phyloP scores from a whole-genome alignment of 2,329 filamentous ascomycete genomes.

The Paraphoma chrysanthemicola region DNA sequence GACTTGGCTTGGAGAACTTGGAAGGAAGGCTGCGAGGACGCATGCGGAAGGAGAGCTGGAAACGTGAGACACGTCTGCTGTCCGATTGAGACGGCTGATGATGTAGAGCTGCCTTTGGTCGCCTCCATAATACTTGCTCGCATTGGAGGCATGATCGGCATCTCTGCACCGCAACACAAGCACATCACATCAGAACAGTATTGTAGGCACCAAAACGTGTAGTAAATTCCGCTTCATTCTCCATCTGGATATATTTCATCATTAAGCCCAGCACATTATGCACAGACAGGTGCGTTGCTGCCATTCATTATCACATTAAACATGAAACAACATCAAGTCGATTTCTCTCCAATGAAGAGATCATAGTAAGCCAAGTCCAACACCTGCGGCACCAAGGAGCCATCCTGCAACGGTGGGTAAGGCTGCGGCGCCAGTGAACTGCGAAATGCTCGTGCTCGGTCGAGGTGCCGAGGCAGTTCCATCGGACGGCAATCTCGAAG shows the following conservation, averaged over 20 bases:
- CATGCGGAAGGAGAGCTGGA: background rate
- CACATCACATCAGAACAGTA: no score
- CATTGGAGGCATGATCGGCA: no score
- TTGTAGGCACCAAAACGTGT: no score
- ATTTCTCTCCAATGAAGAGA: background rate
- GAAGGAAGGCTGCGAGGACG: no score
- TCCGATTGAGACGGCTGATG: background rate
- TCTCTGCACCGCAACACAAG: no score
- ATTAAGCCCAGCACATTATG: constrained; percentile 7
- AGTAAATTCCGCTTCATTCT: no score
- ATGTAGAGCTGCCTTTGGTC: background rate
- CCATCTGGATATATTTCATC: background rate
- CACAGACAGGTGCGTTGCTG: background rate
- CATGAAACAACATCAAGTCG: constrained; percentile 7
- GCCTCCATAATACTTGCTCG: no score
- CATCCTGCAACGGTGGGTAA: constrained; percentile 24
- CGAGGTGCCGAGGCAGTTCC: constrained; percentile 7
- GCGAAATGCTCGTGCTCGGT: constrained; percentile 11
- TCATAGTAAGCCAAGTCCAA: constrained; percentile 33
- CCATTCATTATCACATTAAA: constrained; percentile 12
- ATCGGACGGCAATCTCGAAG: constrained; percentile 10
- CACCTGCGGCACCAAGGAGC: constrained; percentile 31
- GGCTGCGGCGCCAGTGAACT: constrained; percentile 25
- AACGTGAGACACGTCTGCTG: background rate
- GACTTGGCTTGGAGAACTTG: background rate